Evolutionary conservation across 2,329 filamentous ascomycete species (phyloP), one percentile per base, ranked within the genome.

Genomic region (Epichloe uncinata): DNA sequence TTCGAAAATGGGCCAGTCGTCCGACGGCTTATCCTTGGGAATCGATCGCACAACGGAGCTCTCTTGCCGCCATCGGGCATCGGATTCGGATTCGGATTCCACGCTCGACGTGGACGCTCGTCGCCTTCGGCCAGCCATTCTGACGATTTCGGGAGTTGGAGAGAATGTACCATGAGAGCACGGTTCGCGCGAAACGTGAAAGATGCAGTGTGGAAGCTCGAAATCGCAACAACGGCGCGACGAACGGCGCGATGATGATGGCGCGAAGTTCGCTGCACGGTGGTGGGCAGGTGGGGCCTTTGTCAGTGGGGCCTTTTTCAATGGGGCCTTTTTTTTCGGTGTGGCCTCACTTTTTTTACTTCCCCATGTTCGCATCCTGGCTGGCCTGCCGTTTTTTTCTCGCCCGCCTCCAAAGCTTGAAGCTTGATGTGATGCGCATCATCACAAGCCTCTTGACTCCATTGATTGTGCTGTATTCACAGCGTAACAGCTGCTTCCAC

Each of bases 1-100:
- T 5, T 78, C 68, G 59, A 84, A 85, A 45, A 73, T 73, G 3
- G 81, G 78, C 73, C 79, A 84, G 15, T 78, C 65, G 56, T 78
- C 69, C 12, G 67, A 61, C 48, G 70, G 55, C 9, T 60, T 55
- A 11, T 54, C 53, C 37, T 56, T 60, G 12, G 56, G 47, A 7
- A 60, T 52, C 4, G 58, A 57, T 42, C 59, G 61, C 16, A 70
- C 52, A 36, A 69, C 61, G 0, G 62, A 63, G 12, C 58, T 57
- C 50, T 69, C 67, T 51, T 66, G 59, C 13, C 58, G 58, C 60
- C 63, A 68, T 26, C 55, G 62, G 12, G 63, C 52, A 40, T 69
- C 60, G 43, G 60, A 50, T 30, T 69, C 59, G 51, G 73, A 66
- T 50, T 69, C 56, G 1, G 69, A 70, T 42, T 68, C 69, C 42